A percentile compares a stretch with the other conserved stretches of the same genome.
Conservation (phyloP, 257 asterid genomes). For the Solanum peruvianum region DNA sequence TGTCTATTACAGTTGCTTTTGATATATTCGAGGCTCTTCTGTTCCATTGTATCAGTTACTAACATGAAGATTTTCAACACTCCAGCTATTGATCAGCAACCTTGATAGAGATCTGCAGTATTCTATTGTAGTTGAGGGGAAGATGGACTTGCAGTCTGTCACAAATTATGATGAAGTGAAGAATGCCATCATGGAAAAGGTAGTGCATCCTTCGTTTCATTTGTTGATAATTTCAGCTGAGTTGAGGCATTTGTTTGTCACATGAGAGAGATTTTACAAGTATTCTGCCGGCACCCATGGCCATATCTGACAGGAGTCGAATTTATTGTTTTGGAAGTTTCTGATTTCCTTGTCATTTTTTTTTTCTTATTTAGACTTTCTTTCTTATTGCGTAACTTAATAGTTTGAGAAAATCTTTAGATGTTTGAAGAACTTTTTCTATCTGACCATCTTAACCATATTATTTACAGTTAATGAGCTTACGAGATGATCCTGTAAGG, state of each 20-base stretch:
- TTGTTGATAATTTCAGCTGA: neutral
- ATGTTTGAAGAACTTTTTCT: neutral
- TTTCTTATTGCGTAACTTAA: neutral
- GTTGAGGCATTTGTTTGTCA: neutral
- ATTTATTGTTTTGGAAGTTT: neutral
- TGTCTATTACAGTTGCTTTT: neutral
- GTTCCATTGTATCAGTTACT: neutral
- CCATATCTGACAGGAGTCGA: neutral
- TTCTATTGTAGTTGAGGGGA: slow-evolving; percentile 92
- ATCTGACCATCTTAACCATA: slow-evolving; percentile 4
- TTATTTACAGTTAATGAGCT: slow-evolving; percentile 53
- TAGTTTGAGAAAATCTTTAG: neutral
- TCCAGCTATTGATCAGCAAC: slow-evolving; percentile 70
- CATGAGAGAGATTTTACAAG: neutral
- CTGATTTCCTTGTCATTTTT: neutral
- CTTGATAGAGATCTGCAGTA: slow-evolving; percentile 98
- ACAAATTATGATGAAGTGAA: slow-evolving; percentile 83
- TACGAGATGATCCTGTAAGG: slow-evolving; percentile 66
- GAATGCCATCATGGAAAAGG: slow-evolving; percentile 79
- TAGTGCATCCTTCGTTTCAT: slow-evolving; percentile 11
- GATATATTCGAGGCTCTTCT: neutral
- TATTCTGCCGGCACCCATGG: neutral
- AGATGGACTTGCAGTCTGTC: slow-evolving; percentile 69
- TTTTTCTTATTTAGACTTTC: neutral
- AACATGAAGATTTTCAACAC: slow-evolving; percentile 10